Percentiles rank a stretch among this genome's conserved stretches.
phyloP scores from a whole-genome alignment of 495 filamentous ascomycete genomes.

The Cercophora sp. region DNA sequence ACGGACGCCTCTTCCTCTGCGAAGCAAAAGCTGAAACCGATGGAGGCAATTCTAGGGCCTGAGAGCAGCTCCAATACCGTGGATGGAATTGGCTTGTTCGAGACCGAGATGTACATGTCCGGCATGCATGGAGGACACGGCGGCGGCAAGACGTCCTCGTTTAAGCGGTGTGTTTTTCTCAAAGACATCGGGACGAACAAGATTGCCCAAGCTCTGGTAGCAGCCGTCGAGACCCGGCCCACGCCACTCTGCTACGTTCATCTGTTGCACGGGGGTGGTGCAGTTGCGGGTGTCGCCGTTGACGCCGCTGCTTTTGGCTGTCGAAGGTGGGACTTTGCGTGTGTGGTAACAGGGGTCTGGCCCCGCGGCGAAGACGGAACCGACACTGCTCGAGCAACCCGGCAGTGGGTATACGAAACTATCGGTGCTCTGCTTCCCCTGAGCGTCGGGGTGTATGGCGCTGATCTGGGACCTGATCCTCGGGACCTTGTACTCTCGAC shows the following conservation, averaged over 20 bases:
- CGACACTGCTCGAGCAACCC: slow-evolving; percentile 37
- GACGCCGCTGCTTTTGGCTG: slow-evolving; percentile 58
- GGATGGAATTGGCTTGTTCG: slow-evolving; percentile 52
- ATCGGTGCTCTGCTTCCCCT: slow-evolving; percentile 46
- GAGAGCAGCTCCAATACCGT: slow-evolving; percentile 35
- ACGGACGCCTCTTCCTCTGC: slow-evolving; percentile 19
- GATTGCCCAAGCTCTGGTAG: slow-evolving; percentile 39
- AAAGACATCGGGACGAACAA: slow-evolving; percentile 43
- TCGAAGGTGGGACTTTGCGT: slow-evolving; percentile 62
- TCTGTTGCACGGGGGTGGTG: slow-evolving; percentile 58
- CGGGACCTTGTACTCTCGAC: slow-evolving; percentile 49
- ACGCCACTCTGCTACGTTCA: slow-evolving; percentile 58
- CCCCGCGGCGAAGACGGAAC: slow-evolving; percentile 51
- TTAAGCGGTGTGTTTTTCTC: slow-evolving; percentile 64
- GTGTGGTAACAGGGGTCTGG: slow-evolving; percentile 63
- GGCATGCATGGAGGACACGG: slow-evolving; percentile 57
- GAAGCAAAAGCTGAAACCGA: too few species aligned
- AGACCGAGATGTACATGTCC: slow-evolving; percentile 60
- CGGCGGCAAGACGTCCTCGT: slow-evolving; percentile 56
- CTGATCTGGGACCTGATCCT: slow-evolving; percentile 62
- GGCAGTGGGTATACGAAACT: slow-evolving; percentile 57
- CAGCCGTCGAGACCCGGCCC: slow-evolving; percentile 48
- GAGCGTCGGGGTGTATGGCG: slow-evolving; percentile 53
- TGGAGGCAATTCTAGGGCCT: slow-evolving; percentile 34
- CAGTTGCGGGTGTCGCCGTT: slow-evolving; percentile 42